Evolutionary conservation across 768 basidiomycete genomes (phyloP).

Genomic region (Amanita pseudoporphyria): DNA sequence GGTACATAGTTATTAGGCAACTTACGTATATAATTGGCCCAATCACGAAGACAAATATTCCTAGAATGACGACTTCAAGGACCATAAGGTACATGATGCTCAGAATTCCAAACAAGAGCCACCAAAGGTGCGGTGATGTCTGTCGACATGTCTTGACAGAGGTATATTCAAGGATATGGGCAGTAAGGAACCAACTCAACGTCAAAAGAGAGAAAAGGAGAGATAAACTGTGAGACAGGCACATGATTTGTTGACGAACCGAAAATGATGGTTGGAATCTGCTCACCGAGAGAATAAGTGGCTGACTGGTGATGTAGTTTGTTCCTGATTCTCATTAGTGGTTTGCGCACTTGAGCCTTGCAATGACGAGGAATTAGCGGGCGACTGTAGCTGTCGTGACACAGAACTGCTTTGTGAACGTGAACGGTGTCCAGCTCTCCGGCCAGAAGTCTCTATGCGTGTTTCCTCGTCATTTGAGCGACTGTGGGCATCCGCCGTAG

Average conservation of each 20-base stretch:
- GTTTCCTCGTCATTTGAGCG: constrained; percentile 1
- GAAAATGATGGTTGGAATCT: constrained; percentile 11
- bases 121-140: constrained; percentile 77
- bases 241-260: background rate
- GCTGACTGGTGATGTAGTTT: background rate
- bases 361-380: background rate
- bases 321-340: background rate
- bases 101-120: constrained; percentile 73
- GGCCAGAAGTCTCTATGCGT: background rate
- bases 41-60: constrained; percentile 67
- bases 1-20: constrained; percentile 11
- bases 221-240: constrained; percentile 36
- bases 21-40: constrained; percentile 73
- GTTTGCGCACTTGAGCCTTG: background rate
- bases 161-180: constrained; percentile 73
- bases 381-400: background rate
- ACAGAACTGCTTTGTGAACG: background rate
- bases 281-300: constrained; percentile 30
- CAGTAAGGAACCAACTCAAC: constrained; percentile 76
- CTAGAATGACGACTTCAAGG: constrained; percentile 59
- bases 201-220: constrained; percentile 60
- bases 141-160: constrained; percentile 65
- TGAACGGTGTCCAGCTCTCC: background rate
- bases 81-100: constrained; percentile 73
- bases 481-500: constrained; percentile 1